Evolutionary conservation across 305 asterid genomes (phyloP).

Genomic region (Andrographis paniculata): DNA sequence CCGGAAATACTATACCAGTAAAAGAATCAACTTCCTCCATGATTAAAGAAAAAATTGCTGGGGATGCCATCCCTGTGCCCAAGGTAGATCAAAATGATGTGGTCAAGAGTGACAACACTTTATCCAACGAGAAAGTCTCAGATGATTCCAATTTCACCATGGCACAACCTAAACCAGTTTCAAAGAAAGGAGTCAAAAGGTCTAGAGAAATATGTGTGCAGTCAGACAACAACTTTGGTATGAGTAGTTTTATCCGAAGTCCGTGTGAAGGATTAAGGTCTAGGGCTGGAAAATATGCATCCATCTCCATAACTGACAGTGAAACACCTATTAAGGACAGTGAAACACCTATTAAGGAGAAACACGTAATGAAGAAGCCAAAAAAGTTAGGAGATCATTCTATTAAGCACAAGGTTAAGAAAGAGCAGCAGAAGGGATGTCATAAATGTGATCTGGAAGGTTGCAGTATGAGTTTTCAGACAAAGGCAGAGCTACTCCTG

Average conservation of each 20-base stretch:
- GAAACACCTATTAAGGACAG: constrained; percentile 19
- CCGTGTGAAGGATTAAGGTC: constrained; percentile 96
- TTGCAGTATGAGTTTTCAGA: constrained; percentile 62
- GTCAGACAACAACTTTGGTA: constrained; percentile 22
- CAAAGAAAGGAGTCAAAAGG: constrained; percentile 39
- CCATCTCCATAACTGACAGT: constrained; percentile 15
- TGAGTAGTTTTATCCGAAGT: constrained; percentile 47
- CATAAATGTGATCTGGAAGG: constrained; percentile 54
- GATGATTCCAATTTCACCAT: constrained; percentile 18
- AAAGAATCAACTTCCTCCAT: constrained; percentile 19
- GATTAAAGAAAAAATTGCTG: constrained; percentile 20
- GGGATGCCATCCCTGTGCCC: constrained; percentile 13
- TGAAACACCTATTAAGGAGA: constrained; percentile 20
- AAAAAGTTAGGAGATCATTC: constrained; percentile 23
- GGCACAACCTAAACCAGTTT: constrained; percentile 11
- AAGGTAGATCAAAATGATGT: constrained; percentile 15
- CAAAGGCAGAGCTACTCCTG: constrained; percentile 52
- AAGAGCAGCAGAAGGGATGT: constrained; percentile 27
- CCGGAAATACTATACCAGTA: constrained; percentile 15
- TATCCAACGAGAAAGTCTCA: constrained; percentile 17
- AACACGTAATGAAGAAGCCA: constrained; percentile 19
- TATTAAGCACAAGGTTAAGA: constrained; percentile 21
- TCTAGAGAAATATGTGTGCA: constrained; percentile 38
- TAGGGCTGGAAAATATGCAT: constrained; percentile 31
- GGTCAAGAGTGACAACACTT: constrained; percentile 13